Base-by-base conservation (phyloP, 352 stramenopile species). In the Pythium dissotocum region DNA sequence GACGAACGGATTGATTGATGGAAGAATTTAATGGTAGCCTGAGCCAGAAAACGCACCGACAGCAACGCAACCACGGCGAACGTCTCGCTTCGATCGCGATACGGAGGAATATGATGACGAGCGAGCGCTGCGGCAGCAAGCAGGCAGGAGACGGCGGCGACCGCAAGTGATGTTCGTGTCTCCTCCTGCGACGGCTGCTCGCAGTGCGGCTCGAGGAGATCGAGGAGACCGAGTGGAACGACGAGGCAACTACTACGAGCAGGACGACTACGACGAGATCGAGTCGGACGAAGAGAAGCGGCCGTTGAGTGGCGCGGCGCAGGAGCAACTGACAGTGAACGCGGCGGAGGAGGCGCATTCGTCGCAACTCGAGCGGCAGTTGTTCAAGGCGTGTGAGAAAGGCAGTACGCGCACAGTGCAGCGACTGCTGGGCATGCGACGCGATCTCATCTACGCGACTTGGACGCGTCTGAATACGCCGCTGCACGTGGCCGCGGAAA, bases 401-500 rank as follows among this genome's bases (percentile, higher is more conserved):
- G 63, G 63, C 63, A 53, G 46, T 44, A 30, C 16, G 13, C 28
- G 30, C 18, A 33, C 54, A 13, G 10, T 69, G 14, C 26, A 58
- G 44, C 54, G 55, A 6, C 44, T 69, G 63, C 63, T 69, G 33
- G 55, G 14, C 6, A n/a, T 58, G 32, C 54, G 44, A 7, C n/a
- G 13, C 28, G 54, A 69, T 40, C 54, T 69, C 53, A 57, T 69
- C 40, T 63, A 30, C 55, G 54, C 63, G 32, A 69, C 63, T 6
- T 57, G 30, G 28, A 48, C 44, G 40, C 63, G 63, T 13, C 21
- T 69, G 12, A 69, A 69, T 44, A 69, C 63, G 32, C 54, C 63
- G 44, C 55, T 69, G 28, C 63, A 69, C 63, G 49, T 53, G 32
- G 63, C 63, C 6, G 63, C 63, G 30, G 63, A 69, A 54, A 40